Base-by-base conservation (phyloP, 1,284 basidiomycete genomes). In the Ustilago shanxiensis region DNA sequence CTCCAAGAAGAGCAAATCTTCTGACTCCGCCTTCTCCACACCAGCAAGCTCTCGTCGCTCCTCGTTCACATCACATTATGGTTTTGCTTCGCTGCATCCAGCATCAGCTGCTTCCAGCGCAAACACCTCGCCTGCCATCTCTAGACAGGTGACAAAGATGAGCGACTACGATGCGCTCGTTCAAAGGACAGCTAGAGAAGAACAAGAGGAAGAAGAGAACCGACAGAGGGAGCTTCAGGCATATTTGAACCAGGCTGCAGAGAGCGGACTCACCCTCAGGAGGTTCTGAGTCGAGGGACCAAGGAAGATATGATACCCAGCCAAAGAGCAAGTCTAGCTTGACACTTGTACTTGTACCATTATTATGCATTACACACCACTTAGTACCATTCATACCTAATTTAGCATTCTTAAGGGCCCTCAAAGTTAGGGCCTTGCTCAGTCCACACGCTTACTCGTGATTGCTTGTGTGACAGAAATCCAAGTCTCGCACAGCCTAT, bases 51-150 rank as follows among this genome's bases (percentile, higher is more conserved):
- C 74, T 14, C 58, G 69, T 35, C 65, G 69, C 7, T 72, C 69
- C 0, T 77, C 74, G 5, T 72, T 77, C 59, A 71, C 49, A 22
- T 68, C 62, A 26, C 50, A 63, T 39, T 41, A 20, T 28, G 61
- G 54, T 24, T 72, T 76, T 56, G 59, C 56, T 13, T 58, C 62
- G n/a, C 28, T 70, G 8, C 54, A 62, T 22, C 53, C 60, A 14
- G 66, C 41, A 11, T 77, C 75, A 4, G 49, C 66, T 2, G 55
- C 69, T 6, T 66, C 63, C 10, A 70, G 66, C 28, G 75, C 75
- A 20, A 70, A 77, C 52, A 72, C 75, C 3, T 60, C 55, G 14
- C 70, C 70, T 1, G 70, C 66, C 26, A 73, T 77, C 45, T 72
- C 70, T 33, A 58, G 70, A 29, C 66, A 69, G 20, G 66, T 66